phyloP scores from a whole-genome alignment of 1,284 basidiomycete genomes.

The Microbotryum violaceum region DNA sequence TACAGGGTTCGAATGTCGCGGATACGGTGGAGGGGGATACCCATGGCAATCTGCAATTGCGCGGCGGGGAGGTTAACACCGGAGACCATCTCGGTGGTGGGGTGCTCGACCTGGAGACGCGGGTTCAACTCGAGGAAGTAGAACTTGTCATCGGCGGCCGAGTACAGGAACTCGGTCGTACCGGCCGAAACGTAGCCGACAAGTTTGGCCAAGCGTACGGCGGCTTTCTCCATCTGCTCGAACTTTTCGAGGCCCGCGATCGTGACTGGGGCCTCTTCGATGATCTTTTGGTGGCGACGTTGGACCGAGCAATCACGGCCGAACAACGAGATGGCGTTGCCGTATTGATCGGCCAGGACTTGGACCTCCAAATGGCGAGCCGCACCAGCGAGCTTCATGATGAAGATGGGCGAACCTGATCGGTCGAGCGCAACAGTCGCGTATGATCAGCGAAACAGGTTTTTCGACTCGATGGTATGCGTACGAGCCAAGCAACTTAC shows the following conservation, averaged over 20 bases:
- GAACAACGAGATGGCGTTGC: constrained; percentile 97
- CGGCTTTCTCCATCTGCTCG: constrained; percentile 96
- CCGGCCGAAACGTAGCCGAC: constrained; percentile 99
- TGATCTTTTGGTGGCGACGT: constrained; percentile 99
- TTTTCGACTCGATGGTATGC: not conserved
- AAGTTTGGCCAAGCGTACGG: constrained; percentile 92
- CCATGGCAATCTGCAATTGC: constrained; percentile 97
- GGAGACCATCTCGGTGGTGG: constrained; percentile 98
- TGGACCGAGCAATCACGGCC: constrained; percentile 99
- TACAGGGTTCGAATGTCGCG: constrained; percentile 94
- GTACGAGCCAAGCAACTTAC: constrained; percentile 46
- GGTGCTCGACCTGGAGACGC: constrained; percentile 98
- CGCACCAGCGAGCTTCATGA: constrained; percentile 98
- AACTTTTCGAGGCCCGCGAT: constrained; percentile 87
- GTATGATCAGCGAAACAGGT: constrained; percentile 1
- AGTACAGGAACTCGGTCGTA: constrained; percentile 91
- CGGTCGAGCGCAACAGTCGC: constrained; percentile 6
- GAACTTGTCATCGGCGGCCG: constrained; percentile 84
- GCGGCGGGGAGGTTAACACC: constrained; percentile 97
- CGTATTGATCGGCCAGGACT: constrained; percentile 97
- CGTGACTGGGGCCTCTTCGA: constrained; percentile 98
- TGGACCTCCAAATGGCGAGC: constrained; percentile 98
- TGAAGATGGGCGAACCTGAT: constrained; percentile 93
- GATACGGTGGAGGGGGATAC: constrained; percentile 90
- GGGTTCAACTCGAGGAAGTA: constrained; percentile 99